Conservation (phyloP, 208 protist genomes). For the Phytomonas sp. region DNA sequence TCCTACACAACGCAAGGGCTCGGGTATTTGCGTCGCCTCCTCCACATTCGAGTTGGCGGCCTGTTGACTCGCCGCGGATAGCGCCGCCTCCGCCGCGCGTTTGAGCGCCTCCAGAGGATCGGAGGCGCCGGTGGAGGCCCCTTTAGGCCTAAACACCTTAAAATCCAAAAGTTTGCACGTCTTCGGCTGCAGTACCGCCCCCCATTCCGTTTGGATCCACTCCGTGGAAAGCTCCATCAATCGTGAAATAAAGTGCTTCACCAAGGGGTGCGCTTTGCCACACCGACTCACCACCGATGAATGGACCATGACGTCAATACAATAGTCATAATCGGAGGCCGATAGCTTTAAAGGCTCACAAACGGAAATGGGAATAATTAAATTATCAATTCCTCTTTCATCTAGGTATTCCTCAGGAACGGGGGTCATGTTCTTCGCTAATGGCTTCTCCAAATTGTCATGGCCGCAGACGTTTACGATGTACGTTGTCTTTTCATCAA, state of each 20-base stretch:
- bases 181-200: slow-evolving; percentile 29
- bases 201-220: slow-evolving; percentile 74
- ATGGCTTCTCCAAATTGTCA: slow-evolving; percentile 46
- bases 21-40: not conserved
- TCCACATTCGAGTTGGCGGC: not conserved
- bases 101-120: not conserved
- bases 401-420: slow-evolving; percentile 58
- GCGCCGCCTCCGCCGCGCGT: not conserved
- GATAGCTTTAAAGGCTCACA: slow-evolving; percentile 23
- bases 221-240: slow-evolving; percentile 53
- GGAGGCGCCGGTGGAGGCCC: not conserved
- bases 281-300: slow-evolving; percentile 43
- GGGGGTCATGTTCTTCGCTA: slow-evolving; percentile 60
- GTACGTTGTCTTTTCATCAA: slow-evolving; percentile 34
- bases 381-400: slow-evolving; percentile 72
- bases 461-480: slow-evolving; percentile 82
- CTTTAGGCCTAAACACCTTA: slow-evolving; percentile 16
- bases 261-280: slow-evolving; percentile 25
- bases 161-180: slow-evolving; percentile 34
- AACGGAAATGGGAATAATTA: slow-evolving; percentile 82
- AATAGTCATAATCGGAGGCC: slow-evolving; percentile 23
- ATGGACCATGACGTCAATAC: slow-evolving; percentile 79
- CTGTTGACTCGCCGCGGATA: not conserved
- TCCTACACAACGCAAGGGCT: not conserved
- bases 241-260: slow-evolving; percentile 49